phyloP scores from a whole-genome alignment of 2,329 filamentous ascomycete species.

The Metarhizium sp. region DNA sequence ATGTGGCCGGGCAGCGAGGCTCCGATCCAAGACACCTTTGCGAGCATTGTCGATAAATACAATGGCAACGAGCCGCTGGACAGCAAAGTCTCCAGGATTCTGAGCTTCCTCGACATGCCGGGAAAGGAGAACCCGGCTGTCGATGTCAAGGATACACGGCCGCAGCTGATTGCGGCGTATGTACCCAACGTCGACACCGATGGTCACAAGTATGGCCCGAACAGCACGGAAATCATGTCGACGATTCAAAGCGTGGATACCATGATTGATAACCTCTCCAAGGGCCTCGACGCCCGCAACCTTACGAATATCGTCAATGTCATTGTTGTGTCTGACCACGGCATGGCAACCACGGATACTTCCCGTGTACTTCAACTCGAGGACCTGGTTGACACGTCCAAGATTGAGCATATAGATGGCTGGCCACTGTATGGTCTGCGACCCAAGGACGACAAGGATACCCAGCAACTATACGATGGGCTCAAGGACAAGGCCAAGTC shows the following conservation, averaged over 20 bases:
- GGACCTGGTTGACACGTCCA: slow-evolving; percentile 67
- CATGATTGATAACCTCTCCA: slow-evolving; percentile 71
- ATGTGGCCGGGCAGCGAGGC: slow-evolving; percentile 99
- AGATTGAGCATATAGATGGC: slow-evolving; percentile 80
- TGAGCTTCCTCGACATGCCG: slow-evolving; percentile 78
- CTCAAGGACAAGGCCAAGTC: slow-evolving; percentile 45
- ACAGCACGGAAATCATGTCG: slow-evolving; percentile 78
- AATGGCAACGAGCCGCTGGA: slow-evolving; percentile 67
- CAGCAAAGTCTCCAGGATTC: slow-evolving; percentile 68
- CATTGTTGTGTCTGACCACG: slow-evolving; percentile 93
- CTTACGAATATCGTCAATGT: slow-evolving; percentile 86
- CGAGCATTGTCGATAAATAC: slow-evolving; percentile 75
- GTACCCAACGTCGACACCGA: slow-evolving; percentile 85
- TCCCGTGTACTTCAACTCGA: slow-evolving; percentile 80
- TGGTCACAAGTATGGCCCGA: slow-evolving; percentile 84
- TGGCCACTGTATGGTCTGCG: slow-evolving; percentile 90
- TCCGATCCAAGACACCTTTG: slow-evolving; percentile 64
- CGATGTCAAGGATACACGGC: slow-evolving; percentile 49
- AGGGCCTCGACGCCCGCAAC: slow-evolving; percentile 70
- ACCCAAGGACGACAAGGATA: slow-evolving; percentile 58
- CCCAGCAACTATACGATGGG: slow-evolving; percentile 58
- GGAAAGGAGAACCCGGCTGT: slow-evolving; percentile 52
- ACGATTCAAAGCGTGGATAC: slow-evolving; percentile 73
- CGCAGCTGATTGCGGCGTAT: slow-evolving; percentile 88
- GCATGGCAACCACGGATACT: slow-evolving; percentile 89